A percentile compares a stretch with the other conserved stretches of the same genome.
phyloP scores from a whole-genome alignment of 495 filamentous ascomycete species.

The Aspergillus coremiiformis region DNA sequence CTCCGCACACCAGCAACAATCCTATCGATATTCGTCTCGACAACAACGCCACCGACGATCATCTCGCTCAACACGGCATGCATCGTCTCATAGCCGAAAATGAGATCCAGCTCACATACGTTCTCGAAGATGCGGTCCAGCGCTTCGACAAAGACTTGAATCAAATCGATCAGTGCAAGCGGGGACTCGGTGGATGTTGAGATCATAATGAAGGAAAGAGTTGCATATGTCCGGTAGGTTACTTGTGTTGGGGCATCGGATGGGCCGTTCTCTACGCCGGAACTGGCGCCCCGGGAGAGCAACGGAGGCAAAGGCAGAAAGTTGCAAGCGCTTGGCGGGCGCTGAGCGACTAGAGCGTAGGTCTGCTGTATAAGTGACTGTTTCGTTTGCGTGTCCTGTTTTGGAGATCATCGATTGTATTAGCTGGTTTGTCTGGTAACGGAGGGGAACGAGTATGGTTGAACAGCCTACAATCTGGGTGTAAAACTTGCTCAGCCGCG shows the following conservation, averaged over 20 bases:
- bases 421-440: neutral
- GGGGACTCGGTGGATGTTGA: constrained; percentile 95
- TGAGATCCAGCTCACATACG: constrained; percentile 94
- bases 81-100: constrained; percentile 97
- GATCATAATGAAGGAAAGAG: constrained; percentile 97
- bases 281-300: constrained; percentile 55
- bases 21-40: constrained; percentile 83
- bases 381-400: constrained; percentile 85
- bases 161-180: constrained; percentile 88
- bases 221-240: constrained; percentile 97
- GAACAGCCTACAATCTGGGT: constrained; percentile 71
- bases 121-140: constrained; percentile 95
- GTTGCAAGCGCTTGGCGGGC: constrained; percentile 84
- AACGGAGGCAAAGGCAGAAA: constrained; percentile 80
- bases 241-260: constrained; percentile 90
- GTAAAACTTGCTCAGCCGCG: constrained; percentile 97
- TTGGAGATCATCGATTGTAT: neutral
- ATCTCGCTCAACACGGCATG: constrained; percentile 89
- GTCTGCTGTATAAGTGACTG: constrained; percentile 96
- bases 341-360: constrained; percentile 90
- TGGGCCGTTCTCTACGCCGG: constrained; percentile 48
- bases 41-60: constrained; percentile 91
- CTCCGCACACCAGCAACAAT: constrained; percentile 78
- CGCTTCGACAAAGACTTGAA: constrained; percentile 95
- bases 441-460: neutral